Base-by-base conservation (phyloP, 2,329 filamentous ascomycete genomes). In the Hypomyces perniciosus region DNA sequence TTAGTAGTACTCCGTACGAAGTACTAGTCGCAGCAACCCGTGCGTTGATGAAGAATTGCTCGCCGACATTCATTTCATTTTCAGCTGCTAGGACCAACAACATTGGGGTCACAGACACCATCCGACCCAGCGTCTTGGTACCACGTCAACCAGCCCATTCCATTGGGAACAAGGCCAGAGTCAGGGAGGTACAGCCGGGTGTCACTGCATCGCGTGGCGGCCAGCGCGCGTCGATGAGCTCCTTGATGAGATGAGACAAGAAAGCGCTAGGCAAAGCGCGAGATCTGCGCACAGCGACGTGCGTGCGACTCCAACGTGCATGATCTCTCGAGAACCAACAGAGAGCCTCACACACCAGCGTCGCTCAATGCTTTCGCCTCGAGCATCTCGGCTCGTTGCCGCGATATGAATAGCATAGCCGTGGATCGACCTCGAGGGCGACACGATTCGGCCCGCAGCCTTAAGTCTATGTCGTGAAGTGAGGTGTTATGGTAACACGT, bases 231-330 rank as follows among this genome's bases (percentile, higher is more conserved):
- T 30, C 41, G 42, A 46, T 29, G 40, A 46, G 29, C 42, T 39
- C 45, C 29, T 38, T 43, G 33, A 51, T 53, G 40, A 53, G 51
- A 50, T 48, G 47, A n/a, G 20, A 8, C 33, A 37, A 28, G 13
- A 37, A 13, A 42, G 9, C 44, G 38, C 48, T 46, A 47, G 51
- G 51, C 31, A 53, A 44, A 31, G 51, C 43, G 48, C 51, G 39
- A 51, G 51, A 53, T 53, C 51, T 53, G 48, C 51, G 48, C 37
- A 46, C 44, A 51, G 44, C 45, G 41, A 53, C 44, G 42, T 44
- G 43, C 39, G 51, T 51, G 34, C 48, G 35, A 53, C 48, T 53
- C 37, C 31, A 47, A 50, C 45, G 43, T 53, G 51, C 51, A 53
- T 49, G 46, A 53, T 53, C 51, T 49, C 26, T 53, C 29, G 34